Percentiles rank a stretch among this genome's conserved stretches.
These are phyloP conservation scores for Macadamia tetraphylla DNA, from an alignment of 164 flowering plant species.

Conservation along the genomic window DNA sequence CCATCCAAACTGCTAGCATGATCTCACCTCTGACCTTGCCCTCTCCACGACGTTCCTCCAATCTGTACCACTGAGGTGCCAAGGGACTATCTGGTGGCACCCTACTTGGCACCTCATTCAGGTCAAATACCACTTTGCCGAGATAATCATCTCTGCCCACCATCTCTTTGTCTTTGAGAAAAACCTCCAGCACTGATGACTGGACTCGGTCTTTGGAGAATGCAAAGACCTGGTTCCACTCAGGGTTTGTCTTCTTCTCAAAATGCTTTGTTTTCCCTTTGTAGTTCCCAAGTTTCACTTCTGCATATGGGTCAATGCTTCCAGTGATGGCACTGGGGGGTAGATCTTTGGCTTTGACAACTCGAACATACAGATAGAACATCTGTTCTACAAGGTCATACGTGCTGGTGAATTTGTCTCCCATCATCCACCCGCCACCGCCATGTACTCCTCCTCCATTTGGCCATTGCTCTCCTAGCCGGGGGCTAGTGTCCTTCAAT, in stretches of 20 bases:
- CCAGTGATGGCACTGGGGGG: conserved; percentile 27
- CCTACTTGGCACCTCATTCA: conserved; percentile 38
- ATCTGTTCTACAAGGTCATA: conserved; percentile 45
- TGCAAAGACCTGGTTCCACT: conserved; percentile 43
- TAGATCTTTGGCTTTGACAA: conserved; percentile 39
- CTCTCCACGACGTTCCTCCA: conserved; percentile 32
- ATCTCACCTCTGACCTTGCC: conserved; percentile 38
- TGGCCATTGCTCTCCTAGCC: conserved; percentile 40
- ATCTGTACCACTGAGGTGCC: conserved; percentile 48
- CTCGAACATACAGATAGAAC: conserved; percentile 37
- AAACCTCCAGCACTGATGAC: conserved; percentile 33
- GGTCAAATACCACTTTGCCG: conserved; percentile 35
- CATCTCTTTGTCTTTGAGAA: conserved; percentile 39
- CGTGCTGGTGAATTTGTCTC: conserved; percentile 29
- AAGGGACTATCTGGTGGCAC: conserved; percentile 50
- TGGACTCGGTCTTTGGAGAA: conserved; percentile 41
- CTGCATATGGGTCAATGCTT: conserved; percentile 42
- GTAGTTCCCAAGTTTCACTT: conserved; percentile 45
- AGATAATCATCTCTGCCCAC: conserved; percentile 39
- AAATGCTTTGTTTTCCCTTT: conserved; percentile 38
- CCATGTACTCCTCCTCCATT: conserved; percentile 27
- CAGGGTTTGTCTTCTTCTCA: conserved; percentile 39
- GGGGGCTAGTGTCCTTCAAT: conserved; percentile 34
- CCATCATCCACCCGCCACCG: conserved; percentile 27
- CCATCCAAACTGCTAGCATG: conserved; percentile 49